These are phyloP conservation scores for Podospora pseudopauciseta DNA, from an alignment of 495 filamentous ascomycete species.

Conservation along the genomic window DNA sequence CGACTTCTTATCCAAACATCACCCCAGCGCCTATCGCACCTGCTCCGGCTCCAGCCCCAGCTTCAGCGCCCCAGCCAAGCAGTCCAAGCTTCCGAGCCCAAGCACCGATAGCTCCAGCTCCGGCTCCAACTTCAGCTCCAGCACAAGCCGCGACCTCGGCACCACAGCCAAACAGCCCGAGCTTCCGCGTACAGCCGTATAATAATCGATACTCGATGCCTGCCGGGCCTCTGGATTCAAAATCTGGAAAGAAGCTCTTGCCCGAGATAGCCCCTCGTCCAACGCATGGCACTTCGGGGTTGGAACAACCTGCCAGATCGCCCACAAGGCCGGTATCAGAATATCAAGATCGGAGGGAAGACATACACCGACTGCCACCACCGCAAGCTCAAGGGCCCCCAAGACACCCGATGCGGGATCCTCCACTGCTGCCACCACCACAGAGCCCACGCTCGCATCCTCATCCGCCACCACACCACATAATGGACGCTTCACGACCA, in stretches of 20 bases:
- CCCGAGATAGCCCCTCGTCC: constrained; percentile 22
- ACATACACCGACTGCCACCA: constrained; percentile 6
- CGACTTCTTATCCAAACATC: constrained; percentile 34
- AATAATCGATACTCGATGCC: constrained; percentile 2
- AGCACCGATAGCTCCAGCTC: constrained; percentile 17
- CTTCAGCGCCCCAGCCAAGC: constrained; percentile 22
- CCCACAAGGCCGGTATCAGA: constrained; percentile 10
- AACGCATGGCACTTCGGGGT: not conserved
- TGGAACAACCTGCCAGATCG: not conserved
- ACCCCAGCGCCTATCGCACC: constrained; percentile 35
- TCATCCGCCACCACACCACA: not conserved
- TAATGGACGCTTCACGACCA: constrained; percentile 10
- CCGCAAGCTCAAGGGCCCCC: not conserved
- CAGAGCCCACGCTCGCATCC: constrained; percentile 19
- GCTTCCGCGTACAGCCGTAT: not conserved
- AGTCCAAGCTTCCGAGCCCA: constrained; percentile 17
- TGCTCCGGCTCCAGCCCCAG: constrained; percentile 10
- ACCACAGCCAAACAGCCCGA: constrained; percentile 27
- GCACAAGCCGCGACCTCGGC: not conserved
- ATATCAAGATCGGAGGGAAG: constrained; percentile 18
- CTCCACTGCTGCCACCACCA: constrained; percentile 18
- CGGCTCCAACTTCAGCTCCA: constrained; percentile 8
- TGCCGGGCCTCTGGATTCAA: not conserved
- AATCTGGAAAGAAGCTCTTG: constrained; percentile 10
- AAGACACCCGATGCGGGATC: not conserved